Conservation (phyloP, 306 rosid genomes). For the Trichosanthes cucumerina region DNA sequence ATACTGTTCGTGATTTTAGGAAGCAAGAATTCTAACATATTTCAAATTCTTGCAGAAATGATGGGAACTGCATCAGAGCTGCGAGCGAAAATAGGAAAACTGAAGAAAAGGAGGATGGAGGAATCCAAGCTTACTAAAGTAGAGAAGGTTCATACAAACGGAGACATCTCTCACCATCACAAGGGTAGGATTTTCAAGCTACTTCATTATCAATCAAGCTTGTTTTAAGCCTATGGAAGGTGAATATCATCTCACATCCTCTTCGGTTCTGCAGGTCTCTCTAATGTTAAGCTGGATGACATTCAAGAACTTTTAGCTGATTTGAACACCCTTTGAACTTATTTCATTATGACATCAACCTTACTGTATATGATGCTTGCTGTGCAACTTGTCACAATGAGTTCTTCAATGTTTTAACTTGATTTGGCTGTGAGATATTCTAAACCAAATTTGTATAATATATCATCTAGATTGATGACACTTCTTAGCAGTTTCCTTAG, state of each 20-base stretch:
- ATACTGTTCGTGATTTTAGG: not conserved
- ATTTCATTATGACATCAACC: not conserved
- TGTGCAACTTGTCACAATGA: not conserved
- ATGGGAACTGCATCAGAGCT: slow-evolving; percentile 50
- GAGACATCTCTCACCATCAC: slow-evolving; percentile 21
- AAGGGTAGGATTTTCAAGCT: slow-evolving; percentile 28
- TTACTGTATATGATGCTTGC: not conserved
- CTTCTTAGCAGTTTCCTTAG: not conserved
- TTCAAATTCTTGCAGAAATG: slow-evolving; percentile 33
- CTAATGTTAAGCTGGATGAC: slow-evolving; percentile 33
- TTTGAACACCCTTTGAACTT: slow-evolving; percentile 31
- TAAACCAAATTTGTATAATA: not conserved
- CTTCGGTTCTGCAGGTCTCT: slow-evolving; percentile 42
- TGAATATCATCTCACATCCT: not conserved
- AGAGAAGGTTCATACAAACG: slow-evolving; percentile 21
- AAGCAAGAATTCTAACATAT: not conserved
- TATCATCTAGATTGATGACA: not conserved
- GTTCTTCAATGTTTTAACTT: not conserved
- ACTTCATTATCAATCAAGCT: not conserved
- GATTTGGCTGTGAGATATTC: not conserved
- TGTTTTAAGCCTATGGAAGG: not conserved
- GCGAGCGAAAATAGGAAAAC: slow-evolving; percentile 27
- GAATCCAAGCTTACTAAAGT: slow-evolving; percentile 23
- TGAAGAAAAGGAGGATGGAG: slow-evolving; percentile 30
- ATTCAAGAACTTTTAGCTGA: slow-evolving; percentile 23